Evolutionary conservation across 164 flowering plant species (phyloP), one percentile per base, ranked within the genome.

Genomic region (Vitis cinerea): DNA sequence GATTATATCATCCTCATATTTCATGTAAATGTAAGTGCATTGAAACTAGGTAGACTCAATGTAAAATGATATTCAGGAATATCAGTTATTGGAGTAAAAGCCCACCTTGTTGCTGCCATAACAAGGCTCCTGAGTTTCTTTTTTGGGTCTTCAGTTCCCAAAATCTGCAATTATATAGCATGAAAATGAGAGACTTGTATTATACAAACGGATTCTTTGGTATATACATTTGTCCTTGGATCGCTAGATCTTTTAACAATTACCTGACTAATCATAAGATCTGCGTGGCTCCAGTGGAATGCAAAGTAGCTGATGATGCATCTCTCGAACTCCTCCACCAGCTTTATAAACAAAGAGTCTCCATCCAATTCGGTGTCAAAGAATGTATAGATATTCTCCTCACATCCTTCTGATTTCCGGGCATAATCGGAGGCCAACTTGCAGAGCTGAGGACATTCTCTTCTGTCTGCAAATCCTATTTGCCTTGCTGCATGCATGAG

Each of bases 51-150:
- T 23, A 23, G 27, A 23, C 27, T 23, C 27, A 23, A 23, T 23
- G 27, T 23, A 23, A 23, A 23, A 23, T 23, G 27, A 23, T 23
- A 23, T 23, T 23, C 27, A 23, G 27, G 27, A 23, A 23, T 23
- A 23, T 23, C 27, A 23, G 27, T 23, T 23, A 23, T 23, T 23
- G 27, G 27, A 23, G 27, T 23, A 23, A 14, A 17, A 31, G 8
- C 65, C 8, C 23, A 83, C 86, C 86, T 79, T 2, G 85, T 81
- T 29, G 87, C 87, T 27, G 78, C 77, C 85, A 84, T 78, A 61
- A 84, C 79, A 65, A 82, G 80, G 70, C 69, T 61, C 70, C 76
- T 84, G 57, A 84, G 70, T 80, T 78, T 84, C 82, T 67, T 80
- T 74, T 76, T 84, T 11, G 85, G 78, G 72, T 80, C 85, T 1